A percentile compares a stretch with the other conserved stretches of the same genome.
These are phyloP conservation scores for Keithomyces neogunnii DNA, from an alignment of 2,329 filamentous ascomycete genomes.

Conservation along the genomic window DNA sequence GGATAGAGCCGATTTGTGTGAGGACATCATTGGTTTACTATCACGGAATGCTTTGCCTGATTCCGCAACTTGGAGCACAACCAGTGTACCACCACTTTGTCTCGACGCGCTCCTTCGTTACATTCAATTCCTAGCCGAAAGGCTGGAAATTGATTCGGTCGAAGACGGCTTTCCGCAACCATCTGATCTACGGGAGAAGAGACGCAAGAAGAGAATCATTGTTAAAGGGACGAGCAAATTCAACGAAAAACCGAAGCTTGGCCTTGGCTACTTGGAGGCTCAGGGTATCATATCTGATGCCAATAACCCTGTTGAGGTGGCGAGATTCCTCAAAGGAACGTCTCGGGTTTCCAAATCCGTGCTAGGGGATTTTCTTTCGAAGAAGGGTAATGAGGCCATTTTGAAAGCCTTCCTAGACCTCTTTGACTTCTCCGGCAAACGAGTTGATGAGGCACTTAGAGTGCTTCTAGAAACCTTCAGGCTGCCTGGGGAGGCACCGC, in stretches of 20 bases:
- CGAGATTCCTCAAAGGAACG: slow-evolving; percentile 81
- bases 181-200: slow-evolving; percentile 57
- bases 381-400: slow-evolving; percentile 78
- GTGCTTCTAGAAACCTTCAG: slow-evolving; percentile 87
- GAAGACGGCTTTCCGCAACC: slow-evolving; percentile 60
- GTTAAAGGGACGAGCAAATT: slow-evolving; percentile 84
- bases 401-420: slow-evolving; percentile 74
- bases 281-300: slow-evolving; percentile 77
- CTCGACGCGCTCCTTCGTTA: slow-evolving; percentile 86
- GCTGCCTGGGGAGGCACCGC: slow-evolving; percentile 80
- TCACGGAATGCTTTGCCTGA: slow-evolving; percentile 94
- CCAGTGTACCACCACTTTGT: slow-evolving; percentile 91
- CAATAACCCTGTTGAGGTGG: slow-evolving; percentile 66
- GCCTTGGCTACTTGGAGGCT: slow-evolving; percentile 75
- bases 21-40: slow-evolving; percentile 88
- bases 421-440: slow-evolving; percentile 83
- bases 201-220: slow-evolving; percentile 77
- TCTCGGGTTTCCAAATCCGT: slow-evolving; percentile 82
- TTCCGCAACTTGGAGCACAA: slow-evolving; percentile 97
- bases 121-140: slow-evolving; percentile 83
- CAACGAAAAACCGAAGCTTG: slow-evolving; percentile 88
- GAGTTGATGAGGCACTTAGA: slow-evolving; percentile 83
- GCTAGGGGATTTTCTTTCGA: slow-evolving; percentile 88
- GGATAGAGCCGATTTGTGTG: slow-evolving; percentile 82
- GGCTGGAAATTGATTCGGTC: slow-evolving; percentile 62